phyloP scores from a whole-genome alignment of 2,329 filamentous ascomycete genomes.

The Juglanconis juglandina region DNA sequence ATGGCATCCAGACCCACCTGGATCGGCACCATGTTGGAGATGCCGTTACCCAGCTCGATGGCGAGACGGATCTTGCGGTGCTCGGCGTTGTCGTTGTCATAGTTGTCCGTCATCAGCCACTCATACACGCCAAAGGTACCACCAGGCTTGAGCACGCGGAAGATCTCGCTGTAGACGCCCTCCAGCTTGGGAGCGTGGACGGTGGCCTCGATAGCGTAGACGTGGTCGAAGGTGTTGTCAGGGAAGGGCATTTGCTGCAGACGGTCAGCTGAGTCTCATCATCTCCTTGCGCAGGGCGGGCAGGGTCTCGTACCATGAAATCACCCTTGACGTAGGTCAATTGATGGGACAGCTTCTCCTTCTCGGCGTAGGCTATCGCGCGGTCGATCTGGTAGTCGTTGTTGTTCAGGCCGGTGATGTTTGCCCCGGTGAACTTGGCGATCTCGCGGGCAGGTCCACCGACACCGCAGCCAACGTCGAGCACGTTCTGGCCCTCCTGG shows the following conservation, averaged over 20 bases:
- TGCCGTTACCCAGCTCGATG: constrained; percentile 94
- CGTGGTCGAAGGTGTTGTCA: constrained; percentile 86
- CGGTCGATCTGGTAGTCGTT: constrained; percentile 99
- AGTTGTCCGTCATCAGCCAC: constrained; percentile 96
- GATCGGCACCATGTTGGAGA: constrained; percentile 93
- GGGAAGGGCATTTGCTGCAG: constrained; percentile 86
- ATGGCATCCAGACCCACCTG: constrained; percentile 79
- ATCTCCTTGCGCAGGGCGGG: too few relatives aligned
- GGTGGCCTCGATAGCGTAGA: constrained; percentile 96
- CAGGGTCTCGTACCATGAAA: constrained; percentile 68
- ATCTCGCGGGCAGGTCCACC: constrained; percentile 95
- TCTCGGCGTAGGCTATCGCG: constrained; percentile 77
- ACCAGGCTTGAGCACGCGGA: constrained; percentile 91
- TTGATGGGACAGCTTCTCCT: constrained; percentile 77
- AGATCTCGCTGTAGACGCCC: constrained; percentile 92
- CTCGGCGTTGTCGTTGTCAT: constrained; percentile 81
- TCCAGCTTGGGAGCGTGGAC: constrained; percentile 88
- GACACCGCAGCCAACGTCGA: constrained; percentile 96
- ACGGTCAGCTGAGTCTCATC: background rate
- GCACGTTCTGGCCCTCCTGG: constrained; percentile 79
- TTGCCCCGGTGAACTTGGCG: constrained; percentile 86
- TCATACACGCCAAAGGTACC: constrained; percentile 97
- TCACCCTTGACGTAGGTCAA: constrained; percentile 89
- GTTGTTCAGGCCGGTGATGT: constrained; percentile 93
- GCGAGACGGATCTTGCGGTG: constrained; percentile 89